Conservation (phyloP, 371 early-diverging fungal species). For the Lichtheimia hyalospora region DNA sequence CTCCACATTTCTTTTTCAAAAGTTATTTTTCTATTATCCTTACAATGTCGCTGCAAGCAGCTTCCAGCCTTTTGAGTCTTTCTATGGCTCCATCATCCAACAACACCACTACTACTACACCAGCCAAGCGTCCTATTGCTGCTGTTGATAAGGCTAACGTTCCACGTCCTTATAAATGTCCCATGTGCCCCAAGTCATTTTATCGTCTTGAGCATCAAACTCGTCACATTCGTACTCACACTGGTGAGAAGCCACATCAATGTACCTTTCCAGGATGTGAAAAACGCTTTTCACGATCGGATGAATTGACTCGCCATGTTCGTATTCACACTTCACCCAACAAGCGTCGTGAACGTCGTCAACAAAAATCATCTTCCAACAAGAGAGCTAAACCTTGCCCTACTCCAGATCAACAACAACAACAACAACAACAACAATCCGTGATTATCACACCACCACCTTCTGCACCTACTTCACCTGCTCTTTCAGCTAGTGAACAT, state of each 20-base stretch:
- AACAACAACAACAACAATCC: constrained; percentile 5
- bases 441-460: constrained; percentile 11
- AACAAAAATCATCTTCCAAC: neutral
- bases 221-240: constrained; percentile 82
- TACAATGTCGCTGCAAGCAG: constrained; percentile 33
- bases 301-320: constrained; percentile 66
- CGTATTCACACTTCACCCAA: constrained; percentile 61
- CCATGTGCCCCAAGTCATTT: constrained; percentile 65
- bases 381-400: neutral
- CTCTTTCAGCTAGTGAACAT: constrained; percentile 32
- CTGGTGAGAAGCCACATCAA: constrained; percentile 81
- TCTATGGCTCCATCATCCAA: constrained; percentile 25
- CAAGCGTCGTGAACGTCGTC: constrained; percentile 14
- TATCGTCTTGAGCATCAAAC: constrained; percentile 71
- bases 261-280: constrained; percentile 72
- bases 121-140: constrained; percentile 28
- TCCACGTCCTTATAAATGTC: constrained; percentile 67
- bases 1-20: constrained; percentile 9
- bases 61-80: constrained; percentile 36
- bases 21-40: neutral
- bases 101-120: neutral
- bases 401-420: neutral
- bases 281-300: constrained; percentile 76
- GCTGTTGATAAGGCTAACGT: constrained; percentile 39
- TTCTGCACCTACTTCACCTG: constrained; percentile 49